Base-by-base conservation (phyloP, 176 grass and related monocot species). In the Lolium rigidum region DNA sequence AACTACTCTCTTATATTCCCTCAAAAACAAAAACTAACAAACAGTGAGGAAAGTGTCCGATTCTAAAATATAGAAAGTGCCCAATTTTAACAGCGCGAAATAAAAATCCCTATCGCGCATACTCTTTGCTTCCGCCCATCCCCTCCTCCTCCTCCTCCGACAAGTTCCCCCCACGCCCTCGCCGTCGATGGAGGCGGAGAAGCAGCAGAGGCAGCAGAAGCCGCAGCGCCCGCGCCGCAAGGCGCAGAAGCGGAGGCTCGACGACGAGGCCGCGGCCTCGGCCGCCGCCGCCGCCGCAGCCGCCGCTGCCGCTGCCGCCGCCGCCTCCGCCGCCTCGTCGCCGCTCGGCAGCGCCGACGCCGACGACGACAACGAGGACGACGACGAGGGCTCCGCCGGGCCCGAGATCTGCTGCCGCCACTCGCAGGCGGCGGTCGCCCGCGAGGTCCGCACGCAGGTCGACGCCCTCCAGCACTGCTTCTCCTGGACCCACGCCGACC, bases 401-500 rank as follows among this genome's bases (percentile, higher is more conserved):
- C 52, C 87, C 12, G 90, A 97, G 92, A 99, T 96, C 92, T 90
- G 87, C 79, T 86, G 82, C 65, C 87, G 78, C 48, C 94, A 87
- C 65, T 97, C 97, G 41, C 94, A 91, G 25, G 86, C 85, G 26
- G 39, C 87, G 75, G 70, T 99, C 41, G 76, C 82, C 61, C 87
- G 89, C 24, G 94, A 99, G 82, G 97, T 99, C 81, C 88, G 89
- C 37, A 61, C 92, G 54, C 92, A 97, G 87, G 92, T 99, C 18
- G 97, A 99, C 57, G 90, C 89, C 70, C 97, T 99, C 68, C 75
- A 94, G 6, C 85, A 94, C 76, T 87, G 86, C 75, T 88, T 88
- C 85, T 97, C 97, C 4, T 99, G 94, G 97, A 87, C 83, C 82
- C 77, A 88, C 54, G 71, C 86, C 39, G 97, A 99, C 93, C 97